Evolutionary conservation across 768 basidiomycete genomes (phyloP).

Genomic region (Xerocomus brunneocitrinus): DNA sequence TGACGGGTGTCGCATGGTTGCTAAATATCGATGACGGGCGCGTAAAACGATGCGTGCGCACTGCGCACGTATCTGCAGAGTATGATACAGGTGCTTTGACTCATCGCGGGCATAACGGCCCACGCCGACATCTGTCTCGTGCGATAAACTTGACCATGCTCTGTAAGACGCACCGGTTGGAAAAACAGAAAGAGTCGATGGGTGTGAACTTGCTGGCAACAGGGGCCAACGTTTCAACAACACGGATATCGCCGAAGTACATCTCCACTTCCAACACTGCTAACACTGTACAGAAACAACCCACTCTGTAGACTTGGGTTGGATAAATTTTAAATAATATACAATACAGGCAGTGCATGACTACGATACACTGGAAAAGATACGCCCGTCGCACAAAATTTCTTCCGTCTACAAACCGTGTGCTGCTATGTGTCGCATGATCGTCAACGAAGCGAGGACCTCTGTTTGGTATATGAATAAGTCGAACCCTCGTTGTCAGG

Average conservation of each 20-base stretch:
- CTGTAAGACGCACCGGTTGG: neutral
- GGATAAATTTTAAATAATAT: neutral
- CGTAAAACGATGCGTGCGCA: too few species aligned
- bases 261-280: neutral
- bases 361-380: slow-evolving; percentile 11
- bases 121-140: too few species aligned
- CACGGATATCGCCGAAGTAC: neutral
- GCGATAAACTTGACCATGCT: neutral
- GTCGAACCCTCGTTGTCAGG: slow-evolving; percentile 6
- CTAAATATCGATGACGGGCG: neutral
- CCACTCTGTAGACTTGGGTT: slow-evolving; percentile 1
- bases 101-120: slow-evolving; percentile 4
- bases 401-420: slow-evolving; percentile 35
- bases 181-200: neutral
- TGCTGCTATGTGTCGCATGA: slow-evolving; percentile 58
- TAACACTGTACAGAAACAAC: neutral
- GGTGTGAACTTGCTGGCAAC: neutral
- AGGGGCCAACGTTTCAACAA: neutral
- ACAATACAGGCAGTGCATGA: slow-evolving; percentile 12
- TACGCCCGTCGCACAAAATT: neutral
- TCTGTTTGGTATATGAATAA: slow-evolving; percentile 36
- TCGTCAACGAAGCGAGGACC: slow-evolving; percentile 54
- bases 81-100: neutral
- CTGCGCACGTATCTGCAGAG: neutral
- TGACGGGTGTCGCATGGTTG: slow-evolving; percentile 2